These are phyloP conservation scores for Sarcodon sp. DNA, from an alignment of 768 basidiomycete species.

Conservation along the genomic window DNA sequence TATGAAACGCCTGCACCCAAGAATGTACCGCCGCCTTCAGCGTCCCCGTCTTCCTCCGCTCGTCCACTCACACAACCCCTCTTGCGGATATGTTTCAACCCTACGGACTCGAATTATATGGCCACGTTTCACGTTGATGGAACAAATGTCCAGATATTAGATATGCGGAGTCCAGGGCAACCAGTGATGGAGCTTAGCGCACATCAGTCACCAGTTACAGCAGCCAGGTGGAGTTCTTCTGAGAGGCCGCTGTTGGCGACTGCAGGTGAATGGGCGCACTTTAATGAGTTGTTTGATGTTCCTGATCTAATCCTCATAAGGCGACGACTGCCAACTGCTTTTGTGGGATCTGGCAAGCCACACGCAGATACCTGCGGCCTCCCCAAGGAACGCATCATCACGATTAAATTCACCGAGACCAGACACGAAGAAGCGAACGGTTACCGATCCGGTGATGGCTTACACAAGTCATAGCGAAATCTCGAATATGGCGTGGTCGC, in stretches of 20 bases:
- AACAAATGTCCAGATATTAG: slow-evolving; percentile 79
- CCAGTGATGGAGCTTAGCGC: slow-evolving; percentile 87
- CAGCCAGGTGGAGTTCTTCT: slow-evolving; percentile 81
- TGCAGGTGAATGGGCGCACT: slow-evolving; percentile 44
- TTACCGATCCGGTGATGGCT: slow-evolving; percentile 74
- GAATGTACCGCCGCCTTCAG: slow-evolving; percentile 43
- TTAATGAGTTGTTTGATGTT: slow-evolving; percentile 1
- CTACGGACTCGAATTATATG: slow-evolving; percentile 88
- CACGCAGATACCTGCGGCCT: slow-evolving; percentile 42
- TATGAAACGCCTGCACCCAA: slow-evolving; percentile 88
- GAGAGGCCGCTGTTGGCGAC: slow-evolving; percentile 80
- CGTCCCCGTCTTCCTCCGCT: slow-evolving; percentile 44
- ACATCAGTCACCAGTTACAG: slow-evolving; percentile 74
- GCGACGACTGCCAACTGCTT: slow-evolving; percentile 89
- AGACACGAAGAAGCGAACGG: slow-evolving; percentile 61
- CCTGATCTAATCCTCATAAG: slow-evolving; percentile 24
- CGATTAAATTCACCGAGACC: slow-evolving; percentile 73
- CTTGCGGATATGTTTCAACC: slow-evolving; percentile 83
- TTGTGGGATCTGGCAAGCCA: slow-evolving; percentile 78
- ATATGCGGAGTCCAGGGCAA: slow-evolving; percentile 93
- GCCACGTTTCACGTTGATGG: slow-evolving; percentile 96
- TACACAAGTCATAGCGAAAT: slow-evolving; percentile 72
- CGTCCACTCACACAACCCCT: slow-evolving; percentile 73
- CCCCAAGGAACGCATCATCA: slow-evolving; percentile 56
- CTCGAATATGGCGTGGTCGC: slow-evolving; percentile 84